These are phyloP conservation scores for Pyrus betulifolia DNA, from an alignment of 306 rosid genomes.

Conservation along the genomic window DNA sequence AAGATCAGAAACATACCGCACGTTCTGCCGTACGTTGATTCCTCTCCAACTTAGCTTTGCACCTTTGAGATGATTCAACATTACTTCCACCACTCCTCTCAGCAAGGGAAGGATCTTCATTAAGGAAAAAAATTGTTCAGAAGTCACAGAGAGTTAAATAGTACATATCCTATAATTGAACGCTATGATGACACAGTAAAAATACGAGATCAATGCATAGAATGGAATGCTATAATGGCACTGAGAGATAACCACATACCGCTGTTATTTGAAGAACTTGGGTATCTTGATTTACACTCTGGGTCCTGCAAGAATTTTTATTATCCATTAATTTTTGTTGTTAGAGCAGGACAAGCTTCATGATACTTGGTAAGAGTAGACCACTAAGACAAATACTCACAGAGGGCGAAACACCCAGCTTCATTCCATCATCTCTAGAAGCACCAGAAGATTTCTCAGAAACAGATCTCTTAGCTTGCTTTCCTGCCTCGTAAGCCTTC, in stretches of 20 bases:
- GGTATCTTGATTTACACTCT: conserved; percentile 34
- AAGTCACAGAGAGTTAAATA: not conserved
- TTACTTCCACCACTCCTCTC: conserved; percentile 44
- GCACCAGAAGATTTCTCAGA: conserved; percentile 31
- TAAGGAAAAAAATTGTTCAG: conserved; percentile 13
- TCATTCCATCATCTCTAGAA: conserved; percentile 41
- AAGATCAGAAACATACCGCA: conserved; percentile 53
- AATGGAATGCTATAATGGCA: not conserved
- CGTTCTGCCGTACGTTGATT: conserved; percentile 82
- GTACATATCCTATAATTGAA: not conserved
- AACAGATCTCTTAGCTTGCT: conserved; percentile 45
- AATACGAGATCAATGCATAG: not conserved
- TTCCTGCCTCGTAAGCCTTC: conserved; percentile 61
- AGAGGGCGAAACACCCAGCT: conserved; percentile 16
- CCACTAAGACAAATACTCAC: conserved; percentile 21
- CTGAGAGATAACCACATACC: conserved; percentile 39
- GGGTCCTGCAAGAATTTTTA: conserved; percentile 26
- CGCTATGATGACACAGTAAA: not conserved
- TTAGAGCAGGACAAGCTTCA: not conserved
- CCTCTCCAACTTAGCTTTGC: conserved; percentile 72
- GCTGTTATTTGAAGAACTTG: conserved; percentile 53
- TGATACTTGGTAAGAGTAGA: not conserved
- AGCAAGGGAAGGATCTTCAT: conserved; percentile 33
- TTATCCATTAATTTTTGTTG: not conserved
- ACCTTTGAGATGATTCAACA: conserved; percentile 67